Percentiles rank a stretch among this genome's conserved stretches.
phyloP scores from a whole-genome alignment of 192 early-diverging fungal genomes.

The Entomortierella parvispora region DNA sequence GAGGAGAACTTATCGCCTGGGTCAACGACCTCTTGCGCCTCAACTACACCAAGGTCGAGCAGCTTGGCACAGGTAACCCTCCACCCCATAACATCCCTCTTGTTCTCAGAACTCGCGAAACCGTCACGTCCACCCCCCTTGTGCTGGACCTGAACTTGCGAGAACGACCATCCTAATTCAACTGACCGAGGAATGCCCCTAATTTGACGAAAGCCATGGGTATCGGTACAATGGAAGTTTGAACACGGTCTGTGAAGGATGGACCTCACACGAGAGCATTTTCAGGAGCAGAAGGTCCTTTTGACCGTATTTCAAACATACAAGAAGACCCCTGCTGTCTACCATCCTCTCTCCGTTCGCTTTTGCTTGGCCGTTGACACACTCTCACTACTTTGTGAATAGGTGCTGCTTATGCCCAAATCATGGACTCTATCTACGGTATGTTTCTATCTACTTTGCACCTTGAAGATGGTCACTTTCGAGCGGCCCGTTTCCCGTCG shows the following conservation, averaged over 20 bases:
- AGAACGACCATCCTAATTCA: no score
- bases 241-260: no score
- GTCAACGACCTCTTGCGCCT: conserved; percentile 93
- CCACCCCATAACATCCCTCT: background rate
- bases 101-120: background rate
- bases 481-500: no score
- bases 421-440: conserved; percentile 79
- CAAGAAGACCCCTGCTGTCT: no score
- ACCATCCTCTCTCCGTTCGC: no score
- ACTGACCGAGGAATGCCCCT: no score
- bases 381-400: background rate
- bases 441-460: conserved; percentile 12
- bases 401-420: conserved; percentile 78
- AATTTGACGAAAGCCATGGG: no score
- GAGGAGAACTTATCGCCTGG: conserved; percentile 94
- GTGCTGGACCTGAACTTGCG: no score
- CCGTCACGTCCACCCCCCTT: background rate
- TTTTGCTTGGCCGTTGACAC: background rate
- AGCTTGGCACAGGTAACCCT: conserved; percentile 85
- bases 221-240: no score
- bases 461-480: background rate
- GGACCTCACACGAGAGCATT: no score
- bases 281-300: no score
- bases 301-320: no score
- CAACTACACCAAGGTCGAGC: conserved; percentile 94